Evolutionary conservation across 495 filamentous ascomycete species (phyloP), one percentile per base, ranked within the genome.

Genomic region (Tetracladium setigerum): DNA sequence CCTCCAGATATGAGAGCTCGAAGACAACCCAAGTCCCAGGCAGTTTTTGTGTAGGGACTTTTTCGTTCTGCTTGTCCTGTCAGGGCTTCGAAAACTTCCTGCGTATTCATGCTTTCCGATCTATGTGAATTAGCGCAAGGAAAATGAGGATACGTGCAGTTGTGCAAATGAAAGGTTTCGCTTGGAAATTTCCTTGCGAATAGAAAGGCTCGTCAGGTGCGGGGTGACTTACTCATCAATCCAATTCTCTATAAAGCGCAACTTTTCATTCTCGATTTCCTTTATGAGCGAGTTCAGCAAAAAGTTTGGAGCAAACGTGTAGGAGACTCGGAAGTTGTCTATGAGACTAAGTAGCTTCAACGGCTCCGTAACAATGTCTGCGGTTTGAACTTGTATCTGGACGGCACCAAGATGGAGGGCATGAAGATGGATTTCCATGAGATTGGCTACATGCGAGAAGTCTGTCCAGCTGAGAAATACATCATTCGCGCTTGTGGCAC

Each of bases 241-340:
- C n/a, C n/a, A n/a, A n/a, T n/a, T n/a, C n/a, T n/a, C n/a, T n/a
- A n/a, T n/a, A n/a, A n/a, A n/a, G n/a, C n/a, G n/a, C n/a, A n/a
- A n/a, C n/a, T n/a, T n/a, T n/a, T n/a, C n/a, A n/a, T n/a, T n/a
- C n/a, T n/a, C n/a, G n/a, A n/a, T n/a, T n/a, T n/a, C n/a, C n/a
- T n/a, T n/a, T n/a, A n/a, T n/a, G n/a, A n/a, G n/a, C n/a, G n/a
- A n/a, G n/a, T n/a, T n/a, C 5, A 79, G 61, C 41, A 79, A 74
- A 64, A 77, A 80, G 49, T 82, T 78, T 0, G 78, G 76, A 0
- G 73, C 72, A 53, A 80, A 82, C 0, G 69, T 66, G 9, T 61
- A 54, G 1, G 68, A 61, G 1, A 77, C 68, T 7, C 55, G 61
- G 50, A 79, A 67, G 1, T 48, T 39, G 34, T 61, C 54, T 6